Evolutionary conservation across 345 rosid genomes (phyloP), one percentile per base, ranked within the genome.

Genomic region (Aquilaria sinensis): DNA sequence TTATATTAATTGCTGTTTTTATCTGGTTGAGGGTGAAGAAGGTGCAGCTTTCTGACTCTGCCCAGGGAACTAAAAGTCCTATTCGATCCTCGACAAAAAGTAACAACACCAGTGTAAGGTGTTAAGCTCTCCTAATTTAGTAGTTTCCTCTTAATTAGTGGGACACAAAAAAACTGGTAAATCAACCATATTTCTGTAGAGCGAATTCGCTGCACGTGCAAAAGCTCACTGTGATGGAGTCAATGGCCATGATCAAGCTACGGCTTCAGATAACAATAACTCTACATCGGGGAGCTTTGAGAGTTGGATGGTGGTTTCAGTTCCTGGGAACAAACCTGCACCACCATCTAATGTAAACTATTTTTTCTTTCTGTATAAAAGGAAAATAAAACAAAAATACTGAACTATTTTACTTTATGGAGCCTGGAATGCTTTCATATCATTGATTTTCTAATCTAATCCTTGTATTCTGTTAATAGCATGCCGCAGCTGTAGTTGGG

Each of bases 1-100:
- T 41, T 34, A 29, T 45, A 57, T 58, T 66, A 33, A 8, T 50
- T 34, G 57, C n/a, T 66, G 23, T 23, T 23, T 23, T 23, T 37
- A 37, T 37, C 43, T 66, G 23, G 41, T 62, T 70, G 67, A 94
- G 99, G 72, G 82, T 88, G 62, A 94, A 90, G 88, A 92, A 92
- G 83, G 96, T 87, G n/a, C 99, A 90, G 70, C 95, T 94, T 43
- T 85, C 97, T 7, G 99, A 94, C 32, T 71, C 96, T 55, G 70
- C 82, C 12, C 86, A 77, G 69, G 95, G 84, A 53, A 60, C 67
- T 31, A 85, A 72, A 80, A 94, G 96, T 77, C 99, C 99, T n/a
- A 12, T 80, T 62, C 82, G 96, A 61, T 78, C 78, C 0, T 78
- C 72, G 31, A 94, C 88, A 69, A 84, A 85, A 31, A 53, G 34